phyloP scores from a whole-genome alignment of 1,284 basidiomycete genomes.

The Mycena sp. region DNA sequence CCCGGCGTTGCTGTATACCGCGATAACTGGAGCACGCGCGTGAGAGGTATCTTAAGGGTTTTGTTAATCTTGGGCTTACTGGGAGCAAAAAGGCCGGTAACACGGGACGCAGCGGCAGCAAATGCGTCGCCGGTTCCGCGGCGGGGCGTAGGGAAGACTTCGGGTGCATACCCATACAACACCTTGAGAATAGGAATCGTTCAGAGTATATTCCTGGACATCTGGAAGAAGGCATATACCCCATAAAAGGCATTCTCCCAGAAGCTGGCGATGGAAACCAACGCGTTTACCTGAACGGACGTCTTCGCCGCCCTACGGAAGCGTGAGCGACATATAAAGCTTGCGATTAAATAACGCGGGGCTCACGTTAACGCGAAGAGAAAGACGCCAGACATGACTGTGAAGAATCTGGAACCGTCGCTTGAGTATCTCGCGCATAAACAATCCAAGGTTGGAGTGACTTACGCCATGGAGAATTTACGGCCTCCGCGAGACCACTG shows the following conservation, averaged over 20 bases:
- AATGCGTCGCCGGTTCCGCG: conserved; percentile 80
- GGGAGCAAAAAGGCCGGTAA: conserved; percentile 39
- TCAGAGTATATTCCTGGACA: too few species aligned
- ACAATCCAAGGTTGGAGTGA: background rate
- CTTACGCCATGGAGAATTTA: conserved; percentile 28
- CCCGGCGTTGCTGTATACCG: conserved; percentile 29
- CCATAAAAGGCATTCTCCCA: conserved; percentile 32
- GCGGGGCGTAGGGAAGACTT: conserved; percentile 77
- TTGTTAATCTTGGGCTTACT: conserved; percentile 8
- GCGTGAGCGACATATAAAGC: background rate
- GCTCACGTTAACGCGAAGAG: conserved; percentile 26
- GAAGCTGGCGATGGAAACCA: conserved; percentile 29
- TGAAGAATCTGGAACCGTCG: conserved; percentile 21
- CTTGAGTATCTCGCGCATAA: background rate
- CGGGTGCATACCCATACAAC: conserved; percentile 71
- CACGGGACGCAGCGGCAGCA: conserved; percentile 64
- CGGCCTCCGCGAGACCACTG: conserved; percentile 28
- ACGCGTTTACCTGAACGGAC: conserved; percentile 28
- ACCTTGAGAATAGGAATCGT: conserved; percentile 51
- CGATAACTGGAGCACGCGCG: conserved; percentile 16
- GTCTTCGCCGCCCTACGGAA: conserved; percentile 17
- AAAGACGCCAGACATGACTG: conserved; percentile 28
- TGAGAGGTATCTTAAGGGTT: background rate
- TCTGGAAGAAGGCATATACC: too few species aligned
- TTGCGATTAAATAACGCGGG: background rate